phyloP scores from a whole-genome alignment of 306 rosid genomes.

The Ormosia semicastrata region DNA sequence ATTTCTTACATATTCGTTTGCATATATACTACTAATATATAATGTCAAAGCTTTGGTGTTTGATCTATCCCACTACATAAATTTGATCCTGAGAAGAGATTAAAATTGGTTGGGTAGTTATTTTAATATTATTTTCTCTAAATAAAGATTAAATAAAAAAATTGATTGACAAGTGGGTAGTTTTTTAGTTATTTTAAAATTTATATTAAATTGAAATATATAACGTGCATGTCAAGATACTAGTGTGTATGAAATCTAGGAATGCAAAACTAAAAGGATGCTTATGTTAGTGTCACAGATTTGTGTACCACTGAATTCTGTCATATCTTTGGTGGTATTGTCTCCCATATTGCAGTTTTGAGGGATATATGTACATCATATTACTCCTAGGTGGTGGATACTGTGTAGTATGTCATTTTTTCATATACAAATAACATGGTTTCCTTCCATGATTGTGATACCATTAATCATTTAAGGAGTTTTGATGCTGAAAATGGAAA shows the following conservation, averaged over 20 bases:
- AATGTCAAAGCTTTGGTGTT: conserved; percentile 10
- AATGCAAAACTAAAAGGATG: background rate
- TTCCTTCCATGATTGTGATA: conserved; percentile 12
- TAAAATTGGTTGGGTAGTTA: background rate
- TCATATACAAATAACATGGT: background rate
- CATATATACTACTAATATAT: background rate
- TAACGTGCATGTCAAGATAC: background rate
- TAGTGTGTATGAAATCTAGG: background rate
- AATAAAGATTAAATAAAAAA: background rate
- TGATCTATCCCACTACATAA: conserved; percentile 1
- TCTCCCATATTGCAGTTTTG: conserved; percentile 1
- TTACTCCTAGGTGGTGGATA: background rate
- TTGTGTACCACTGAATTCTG: background rate
- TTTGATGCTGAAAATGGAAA: conserved; percentile 8
- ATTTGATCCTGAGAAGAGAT: background rate
- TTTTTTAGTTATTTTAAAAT: background rate
- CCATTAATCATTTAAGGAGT: background rate
- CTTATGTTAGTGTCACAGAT: conserved; percentile 3
- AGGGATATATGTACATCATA: background rate
- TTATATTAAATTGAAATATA: background rate
- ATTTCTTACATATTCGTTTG: conserved; percentile 17
- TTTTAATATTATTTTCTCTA: background rate
- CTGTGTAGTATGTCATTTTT: background rate
- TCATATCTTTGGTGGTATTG: background rate
- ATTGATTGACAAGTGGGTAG: background rate